Conservation (phyloP, 306 rosid species). For the Boehmeria nivea region DNA sequence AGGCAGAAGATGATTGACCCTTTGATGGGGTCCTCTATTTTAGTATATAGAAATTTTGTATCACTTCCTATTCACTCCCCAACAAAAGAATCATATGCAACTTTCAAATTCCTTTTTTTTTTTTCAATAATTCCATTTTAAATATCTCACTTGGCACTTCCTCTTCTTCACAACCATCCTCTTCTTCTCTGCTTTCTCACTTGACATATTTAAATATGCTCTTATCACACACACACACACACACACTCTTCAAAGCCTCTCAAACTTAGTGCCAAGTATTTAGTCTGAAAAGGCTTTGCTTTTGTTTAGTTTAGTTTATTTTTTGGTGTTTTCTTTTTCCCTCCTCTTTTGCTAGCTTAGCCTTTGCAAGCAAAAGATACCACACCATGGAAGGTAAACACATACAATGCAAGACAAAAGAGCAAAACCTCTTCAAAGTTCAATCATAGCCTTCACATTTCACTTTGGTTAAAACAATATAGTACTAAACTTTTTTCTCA, state of each 20-base stretch:
- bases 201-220: constrained; percentile 5
- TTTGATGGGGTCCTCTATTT: constrained; percentile 38
- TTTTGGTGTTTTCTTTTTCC: neutral
- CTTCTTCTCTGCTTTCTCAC: constrained; percentile 26
- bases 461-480: too few relatives aligned
- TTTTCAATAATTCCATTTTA: constrained; percentile 24
- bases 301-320: too few relatives aligned
- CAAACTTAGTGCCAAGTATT: constrained; percentile 1
- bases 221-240: neutral
- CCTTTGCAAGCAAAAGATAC: neutral
- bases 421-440: too few relatives aligned
- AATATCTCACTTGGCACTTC: constrained; percentile 31
- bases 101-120: constrained; percentile 2
- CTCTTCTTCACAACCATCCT: constrained; percentile 24
- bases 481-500: neutral
- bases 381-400: constrained; percentile 6
- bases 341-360: neutral
- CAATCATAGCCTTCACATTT: too few relatives aligned
- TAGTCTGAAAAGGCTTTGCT: constrained; percentile 31
- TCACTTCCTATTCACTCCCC: constrained; percentile 23
- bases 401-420: too few relatives aligned
- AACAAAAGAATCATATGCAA: constrained; percentile 23
- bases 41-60: constrained; percentile 27
- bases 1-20: constrained; percentile 42
- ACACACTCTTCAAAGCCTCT: constrained; percentile 15